phyloP scores from a whole-genome alignment of 352 stramenopile species.

The Globisporangium yorkense region DNA sequence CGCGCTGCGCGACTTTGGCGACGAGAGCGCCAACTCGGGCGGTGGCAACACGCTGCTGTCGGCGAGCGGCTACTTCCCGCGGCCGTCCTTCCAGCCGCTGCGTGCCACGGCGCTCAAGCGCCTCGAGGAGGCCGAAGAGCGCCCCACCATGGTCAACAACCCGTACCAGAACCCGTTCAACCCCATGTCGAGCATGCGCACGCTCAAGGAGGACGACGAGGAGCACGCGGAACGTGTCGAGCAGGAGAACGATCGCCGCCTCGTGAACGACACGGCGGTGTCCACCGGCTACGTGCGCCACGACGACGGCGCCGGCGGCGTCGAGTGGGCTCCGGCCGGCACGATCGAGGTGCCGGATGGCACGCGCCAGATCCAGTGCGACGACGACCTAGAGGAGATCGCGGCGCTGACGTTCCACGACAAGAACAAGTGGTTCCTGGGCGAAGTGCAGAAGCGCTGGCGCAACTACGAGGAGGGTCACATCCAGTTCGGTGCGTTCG shows the following conservation, averaged over 20 bases:
- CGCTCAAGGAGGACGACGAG: constrained; percentile 44
- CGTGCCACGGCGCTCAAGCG: constrained; percentile 22
- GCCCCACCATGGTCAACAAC: constrained; percentile 64
- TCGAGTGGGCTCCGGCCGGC: constrained; percentile 45
- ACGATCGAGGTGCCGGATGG: constrained; percentile 37
- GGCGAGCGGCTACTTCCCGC: constrained; percentile 33
- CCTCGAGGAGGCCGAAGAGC: constrained; percentile 32
- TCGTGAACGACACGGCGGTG: constrained; percentile 40
- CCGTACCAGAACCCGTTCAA: constrained; percentile 68
- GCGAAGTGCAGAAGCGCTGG: constrained; percentile 65
- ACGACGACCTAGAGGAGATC: constrained; percentile 56
- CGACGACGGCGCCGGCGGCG: not conserved
- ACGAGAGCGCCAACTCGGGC: constrained; percentile 34
- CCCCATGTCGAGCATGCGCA: constrained; percentile 40
- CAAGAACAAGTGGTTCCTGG: constrained; percentile 83
- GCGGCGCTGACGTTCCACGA: constrained; percentile 69
- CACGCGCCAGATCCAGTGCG: constrained; percentile 29
- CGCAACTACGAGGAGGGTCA: constrained; percentile 78
- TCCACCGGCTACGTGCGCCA: constrained; percentile 23
- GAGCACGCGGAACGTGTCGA: constrained; percentile 13
- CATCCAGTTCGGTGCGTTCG: constrained; percentile 63
- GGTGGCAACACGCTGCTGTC: constrained; percentile 16
- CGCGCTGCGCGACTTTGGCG: constrained; percentile 73
- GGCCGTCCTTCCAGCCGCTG: constrained; percentile 40
- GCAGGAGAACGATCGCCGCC: not conserved